Evolutionary conservation across 2,329 filamentous ascomycete species (phyloP).

Genomic region (Huntiella bhutanensis): DNA sequence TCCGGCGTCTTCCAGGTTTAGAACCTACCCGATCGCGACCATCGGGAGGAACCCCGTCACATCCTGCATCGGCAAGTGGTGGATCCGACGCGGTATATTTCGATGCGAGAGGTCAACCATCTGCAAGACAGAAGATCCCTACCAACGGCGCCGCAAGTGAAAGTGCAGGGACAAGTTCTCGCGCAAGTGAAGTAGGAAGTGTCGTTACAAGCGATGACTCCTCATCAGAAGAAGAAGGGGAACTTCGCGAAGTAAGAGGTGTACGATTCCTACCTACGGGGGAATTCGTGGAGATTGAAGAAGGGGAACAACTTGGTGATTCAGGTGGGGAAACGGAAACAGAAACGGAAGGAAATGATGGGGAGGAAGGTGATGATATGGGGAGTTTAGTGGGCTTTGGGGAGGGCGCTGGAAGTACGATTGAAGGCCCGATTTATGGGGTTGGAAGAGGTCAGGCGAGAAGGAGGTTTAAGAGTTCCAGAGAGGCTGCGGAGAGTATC

Average conservation of each 20-base stretch:
- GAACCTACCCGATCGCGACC: neutral
- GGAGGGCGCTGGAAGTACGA: conserved; percentile 72
- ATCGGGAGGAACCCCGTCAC: no score
- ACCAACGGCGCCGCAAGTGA: conserved; percentile 84
- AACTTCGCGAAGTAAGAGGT: neutral
- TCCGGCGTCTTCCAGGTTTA: conserved; percentile 9
- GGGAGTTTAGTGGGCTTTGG: conserved; percentile 81
- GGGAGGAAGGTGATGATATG: conserved; percentile 69
- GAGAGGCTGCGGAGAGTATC: conserved; percentile 11
- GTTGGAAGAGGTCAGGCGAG: conserved; percentile 17
- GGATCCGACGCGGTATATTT: conserved; percentile 43
- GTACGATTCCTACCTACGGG: neutral
- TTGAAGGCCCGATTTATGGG: conserved; percentile 57
- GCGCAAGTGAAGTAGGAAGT: no score
- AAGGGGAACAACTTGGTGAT: conserved; percentile 27
- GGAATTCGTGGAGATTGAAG: neutral
- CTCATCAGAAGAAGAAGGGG: no score
- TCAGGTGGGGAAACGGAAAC: conserved; percentile 26
- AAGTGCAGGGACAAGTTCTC: conserved; percentile 30
- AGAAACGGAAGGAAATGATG: conserved; percentile 37
- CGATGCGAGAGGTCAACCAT: conserved; percentile 52
- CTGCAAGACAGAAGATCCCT: conserved; percentile 54
- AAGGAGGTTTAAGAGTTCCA: conserved; percentile 8
- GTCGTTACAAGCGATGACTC: no score
- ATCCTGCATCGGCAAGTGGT: conserved; percentile 3